Evolutionary conservation across 2,329 filamentous ascomycete genomes (phyloP).

Genomic region (Cytospora mali): DNA sequence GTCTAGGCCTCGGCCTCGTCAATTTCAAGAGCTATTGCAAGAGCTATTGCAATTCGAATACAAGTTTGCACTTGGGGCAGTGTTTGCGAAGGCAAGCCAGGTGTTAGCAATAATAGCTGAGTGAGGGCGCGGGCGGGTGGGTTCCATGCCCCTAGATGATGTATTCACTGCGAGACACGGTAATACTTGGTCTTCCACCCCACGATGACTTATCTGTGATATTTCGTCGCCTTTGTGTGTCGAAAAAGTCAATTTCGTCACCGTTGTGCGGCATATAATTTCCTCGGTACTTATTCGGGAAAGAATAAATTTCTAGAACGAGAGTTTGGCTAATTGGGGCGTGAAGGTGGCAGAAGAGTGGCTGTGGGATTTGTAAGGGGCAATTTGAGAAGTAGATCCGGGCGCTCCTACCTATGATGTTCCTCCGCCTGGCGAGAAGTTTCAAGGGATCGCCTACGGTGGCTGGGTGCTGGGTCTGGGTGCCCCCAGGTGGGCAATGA

Average conservation of each 20-base stretch:
- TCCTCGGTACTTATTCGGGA: too few species aligned
- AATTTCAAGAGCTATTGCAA: conserved; percentile 30
- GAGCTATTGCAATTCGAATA: conserved; percentile 30
- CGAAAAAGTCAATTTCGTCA: too few species aligned
- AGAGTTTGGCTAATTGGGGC: too few species aligned
- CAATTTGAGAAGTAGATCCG: background rate
- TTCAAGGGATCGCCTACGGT: background rate
- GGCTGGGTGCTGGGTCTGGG: too few species aligned
- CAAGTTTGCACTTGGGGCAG: background rate
- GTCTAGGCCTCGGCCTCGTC: conserved; percentile 31
- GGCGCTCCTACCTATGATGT: too few species aligned
- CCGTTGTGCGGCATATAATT: too few species aligned
- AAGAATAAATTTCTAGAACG: too few species aligned
- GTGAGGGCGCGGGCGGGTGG: background rate
- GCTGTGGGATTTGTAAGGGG: too few species aligned
- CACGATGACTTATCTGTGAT: background rate
- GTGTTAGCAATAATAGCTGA: background rate
- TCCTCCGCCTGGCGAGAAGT: background rate
- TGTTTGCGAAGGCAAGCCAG: background rate
- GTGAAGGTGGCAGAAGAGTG: too few species aligned
- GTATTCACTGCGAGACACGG: background rate
- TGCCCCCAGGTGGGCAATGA: too few species aligned
- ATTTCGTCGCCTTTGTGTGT: too few species aligned
- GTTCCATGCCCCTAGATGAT: conserved; percentile 13
- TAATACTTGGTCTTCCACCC: conserved; percentile 4